phyloP scores from a whole-genome alignment of 768 basidiomycete genomes.

The Mrakia gelida region DNA sequence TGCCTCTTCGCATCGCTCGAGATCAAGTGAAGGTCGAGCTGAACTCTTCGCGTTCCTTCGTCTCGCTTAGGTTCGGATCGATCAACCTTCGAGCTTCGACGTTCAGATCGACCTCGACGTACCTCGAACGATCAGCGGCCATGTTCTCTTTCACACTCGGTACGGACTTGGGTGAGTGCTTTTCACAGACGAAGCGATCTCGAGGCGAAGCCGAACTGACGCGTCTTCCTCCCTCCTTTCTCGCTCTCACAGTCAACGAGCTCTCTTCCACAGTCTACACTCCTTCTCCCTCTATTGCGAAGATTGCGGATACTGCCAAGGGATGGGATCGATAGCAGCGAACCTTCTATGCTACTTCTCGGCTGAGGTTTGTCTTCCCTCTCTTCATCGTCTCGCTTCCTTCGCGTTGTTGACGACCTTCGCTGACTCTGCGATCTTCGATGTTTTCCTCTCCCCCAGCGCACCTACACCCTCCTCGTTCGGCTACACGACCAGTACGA shows the following conservation, averaged over 20 bases:
- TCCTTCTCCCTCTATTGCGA: conserved; percentile 79
- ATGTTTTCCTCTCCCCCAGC: conserved; percentile 42
- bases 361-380: conserved; percentile 55
- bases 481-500: conserved; percentile 83
- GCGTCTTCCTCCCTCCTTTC: not conserved
- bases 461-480: conserved; percentile 75
- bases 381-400: not conserved
- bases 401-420: not conserved
- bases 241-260: conserved; percentile 68
- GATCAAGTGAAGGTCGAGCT: not conserved
- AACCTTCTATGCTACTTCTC: conserved; percentile 90
- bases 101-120: conserved; percentile 98
- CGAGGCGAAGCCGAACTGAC: not conserved
- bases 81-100: conserved; percentile 81
- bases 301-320: conserved; percentile 92
- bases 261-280: conserved; percentile 90
- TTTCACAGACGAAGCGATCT: not conserved
- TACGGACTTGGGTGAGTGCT: conserved; percentile 82
- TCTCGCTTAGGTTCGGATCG: conserved; percentile 45
- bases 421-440: not conserved
- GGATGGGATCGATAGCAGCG: conserved; percentile 96
- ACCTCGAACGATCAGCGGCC: conserved; percentile 89
- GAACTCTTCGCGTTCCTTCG: not conserved
- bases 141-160: conserved; percentile 88
- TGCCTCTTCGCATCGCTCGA: not conserved